Conservation (phyloP, 352 stramenopile genomes). For the Aphanomyces cochlioides region DNA sequence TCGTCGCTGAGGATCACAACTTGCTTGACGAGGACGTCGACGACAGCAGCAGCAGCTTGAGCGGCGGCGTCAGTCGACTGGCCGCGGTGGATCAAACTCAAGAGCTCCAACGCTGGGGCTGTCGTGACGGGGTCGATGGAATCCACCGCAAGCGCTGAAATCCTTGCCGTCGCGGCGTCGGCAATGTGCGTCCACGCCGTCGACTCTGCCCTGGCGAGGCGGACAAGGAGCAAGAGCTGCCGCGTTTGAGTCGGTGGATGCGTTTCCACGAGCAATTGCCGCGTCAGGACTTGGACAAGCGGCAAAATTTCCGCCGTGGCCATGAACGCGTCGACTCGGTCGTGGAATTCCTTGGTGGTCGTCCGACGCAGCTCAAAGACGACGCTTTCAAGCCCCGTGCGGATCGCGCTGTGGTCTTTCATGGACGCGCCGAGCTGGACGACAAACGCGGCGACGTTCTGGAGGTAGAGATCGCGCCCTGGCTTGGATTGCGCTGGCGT, state of each 20-base stretch:
- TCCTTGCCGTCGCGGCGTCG: neutral
- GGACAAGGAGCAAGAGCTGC: slow-evolving; percentile 50
- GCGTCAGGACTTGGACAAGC: slow-evolving; percentile 43
- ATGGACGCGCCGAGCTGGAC: neutral
- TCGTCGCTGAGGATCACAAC: slow-evolving; percentile 38
- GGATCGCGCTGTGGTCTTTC: neutral
- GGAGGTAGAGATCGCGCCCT: slow-evolving; percentile 13
- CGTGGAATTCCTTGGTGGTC: slow-evolving; percentile 3
- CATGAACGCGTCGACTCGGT: neutral
- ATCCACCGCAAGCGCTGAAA: slow-evolving; percentile 36
- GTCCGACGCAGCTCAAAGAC: slow-evolving; percentile 26
- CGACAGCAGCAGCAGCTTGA: too few relatives aligned
- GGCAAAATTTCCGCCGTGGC: too few relatives aligned
- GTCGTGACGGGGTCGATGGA: slow-evolving; percentile 53
- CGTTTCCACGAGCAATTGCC: slow-evolving; percentile 53
- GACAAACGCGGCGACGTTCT: slow-evolving; percentile 16
- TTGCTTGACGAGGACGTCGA: slow-evolving; percentile 19
- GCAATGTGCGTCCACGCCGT: neutral
- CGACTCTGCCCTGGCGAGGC: neutral
- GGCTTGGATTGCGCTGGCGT: neutral
- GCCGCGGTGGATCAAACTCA: slow-evolving; percentile 44
- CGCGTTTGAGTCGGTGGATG: slow-evolving; percentile 63
- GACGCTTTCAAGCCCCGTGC: neutral
- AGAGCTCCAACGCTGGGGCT: slow-evolving; percentile 54
- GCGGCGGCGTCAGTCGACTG: slow-evolving; percentile 10